Evolutionary conservation across 306 rosid genomes (phyloP).

Genomic region (Medicago ruthenica): DNA sequence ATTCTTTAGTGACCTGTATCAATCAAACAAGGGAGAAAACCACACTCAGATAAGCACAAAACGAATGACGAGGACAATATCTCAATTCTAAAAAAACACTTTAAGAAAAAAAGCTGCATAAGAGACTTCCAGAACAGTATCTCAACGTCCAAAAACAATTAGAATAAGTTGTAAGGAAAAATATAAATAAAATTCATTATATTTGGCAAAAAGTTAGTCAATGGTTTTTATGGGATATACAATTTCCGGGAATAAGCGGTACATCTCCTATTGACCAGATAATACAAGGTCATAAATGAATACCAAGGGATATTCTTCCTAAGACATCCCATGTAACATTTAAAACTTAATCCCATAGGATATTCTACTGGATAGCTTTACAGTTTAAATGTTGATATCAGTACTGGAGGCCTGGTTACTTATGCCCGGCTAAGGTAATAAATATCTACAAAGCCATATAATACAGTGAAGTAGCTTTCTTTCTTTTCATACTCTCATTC

Average conservation of each 20-base stretch:
- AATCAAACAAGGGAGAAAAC: conserved; percentile 16
- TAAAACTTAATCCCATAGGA: too few species aligned
- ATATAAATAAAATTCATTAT: conserved; percentile 4
- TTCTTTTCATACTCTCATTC: conserved; percentile 7
- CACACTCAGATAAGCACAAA: conserved; percentile 35
- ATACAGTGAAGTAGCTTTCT: conserved; percentile 15
- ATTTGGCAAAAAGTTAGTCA: background rate
- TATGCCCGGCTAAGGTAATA: conserved; percentile 3
- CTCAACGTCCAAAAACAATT: conserved; percentile 28
- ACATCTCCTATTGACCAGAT: background rate
- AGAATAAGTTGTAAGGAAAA: background rate
- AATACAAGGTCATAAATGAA: conserved; percentile 28
- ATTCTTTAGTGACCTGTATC: conserved; percentile 81
- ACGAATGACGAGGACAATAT: conserved; percentile 23
- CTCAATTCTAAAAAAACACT: conserved; percentile 7
- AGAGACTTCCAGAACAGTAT: conserved; percentile 29
- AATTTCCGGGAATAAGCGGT: conserved; percentile 12
- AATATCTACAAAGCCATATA: conserved; percentile 24
- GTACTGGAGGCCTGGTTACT: background rate
- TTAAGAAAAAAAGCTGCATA: conserved; percentile 18
- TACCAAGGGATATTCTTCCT: background rate
- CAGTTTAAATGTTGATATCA: background rate
- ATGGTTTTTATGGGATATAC: background rate
- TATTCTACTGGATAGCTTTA: background rate
- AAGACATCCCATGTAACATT: too few species aligned